These are phyloP conservation scores for Nothopassalora personata DNA, from an alignment of 2,329 filamentous ascomycete genomes.

Conservation along the genomic window DNA sequence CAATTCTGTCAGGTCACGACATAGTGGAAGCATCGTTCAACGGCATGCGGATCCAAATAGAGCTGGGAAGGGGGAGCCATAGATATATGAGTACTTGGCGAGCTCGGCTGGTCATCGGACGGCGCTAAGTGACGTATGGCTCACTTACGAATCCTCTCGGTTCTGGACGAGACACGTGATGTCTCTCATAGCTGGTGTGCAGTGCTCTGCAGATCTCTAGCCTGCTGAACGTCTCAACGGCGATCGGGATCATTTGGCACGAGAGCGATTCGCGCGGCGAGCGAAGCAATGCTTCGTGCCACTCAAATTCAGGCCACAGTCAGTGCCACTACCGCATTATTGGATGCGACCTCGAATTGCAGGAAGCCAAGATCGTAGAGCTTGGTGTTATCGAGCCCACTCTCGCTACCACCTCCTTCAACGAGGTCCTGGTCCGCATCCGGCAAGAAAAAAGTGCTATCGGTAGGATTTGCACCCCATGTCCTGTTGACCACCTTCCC, in stretches of 20 bases:
- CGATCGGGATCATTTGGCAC: not conserved
- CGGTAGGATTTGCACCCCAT: slow-evolving; percentile 31
- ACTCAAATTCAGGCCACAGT: slow-evolving; percentile 44
- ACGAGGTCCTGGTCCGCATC: slow-evolving; percentile 35
- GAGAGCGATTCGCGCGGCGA: not conserved
- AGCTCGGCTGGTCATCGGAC: not conserved
- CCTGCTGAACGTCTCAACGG: not conserved
- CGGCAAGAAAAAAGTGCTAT: slow-evolving; percentile 32
- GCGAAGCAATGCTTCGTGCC: too few relatives aligned
- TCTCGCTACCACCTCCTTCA: slow-evolving; percentile 42
- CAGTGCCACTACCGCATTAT: slow-evolving; percentile 79
- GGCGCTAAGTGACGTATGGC: not conserved
- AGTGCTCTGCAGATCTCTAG: not conserved
- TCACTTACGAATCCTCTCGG: not conserved
- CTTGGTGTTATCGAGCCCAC: slow-evolving; percentile 67
- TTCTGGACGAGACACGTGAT: not conserved
- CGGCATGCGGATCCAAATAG: not conserved
- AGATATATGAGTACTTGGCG: not conserved
- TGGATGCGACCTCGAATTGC: slow-evolving; percentile 93
- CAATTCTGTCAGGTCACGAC: not conserved
- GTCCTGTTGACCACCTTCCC: slow-evolving; percentile 35
- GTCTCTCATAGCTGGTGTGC: not conserved
- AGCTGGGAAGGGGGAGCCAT: not conserved
- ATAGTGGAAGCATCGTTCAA: not conserved
- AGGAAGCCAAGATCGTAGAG: slow-evolving; percentile 90